These are phyloP conservation scores for Pogostemon cablin DNA, from an alignment of 257 asterid genomes.

Conservation along the genomic window DNA sequence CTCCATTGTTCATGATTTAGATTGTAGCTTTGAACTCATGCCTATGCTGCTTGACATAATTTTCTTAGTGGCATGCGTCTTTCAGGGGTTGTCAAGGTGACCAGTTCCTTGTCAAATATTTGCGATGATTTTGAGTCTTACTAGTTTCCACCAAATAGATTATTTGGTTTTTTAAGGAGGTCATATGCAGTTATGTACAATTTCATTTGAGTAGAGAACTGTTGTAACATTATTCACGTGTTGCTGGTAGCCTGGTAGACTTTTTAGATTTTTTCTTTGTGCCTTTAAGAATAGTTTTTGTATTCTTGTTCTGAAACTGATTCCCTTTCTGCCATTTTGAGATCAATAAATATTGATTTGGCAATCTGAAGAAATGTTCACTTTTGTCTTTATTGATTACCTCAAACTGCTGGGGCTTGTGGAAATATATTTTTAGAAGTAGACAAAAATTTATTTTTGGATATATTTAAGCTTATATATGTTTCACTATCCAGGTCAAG, in stretches of 20 bases:
- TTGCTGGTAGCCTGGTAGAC: not conserved
- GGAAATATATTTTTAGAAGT: not conserved
- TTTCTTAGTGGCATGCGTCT: not conserved
- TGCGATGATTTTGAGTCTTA: slow-evolving; percentile 5
- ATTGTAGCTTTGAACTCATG: slow-evolving; percentile 11
- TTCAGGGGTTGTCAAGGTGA: not conserved
- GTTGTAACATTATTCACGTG: slow-evolving; percentile 5
- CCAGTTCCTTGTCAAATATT: not conserved
- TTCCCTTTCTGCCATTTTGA: not conserved
- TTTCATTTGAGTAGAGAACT: slow-evolving; percentile 1
- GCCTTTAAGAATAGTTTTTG: not conserved
- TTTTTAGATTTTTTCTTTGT: slow-evolving; percentile 5
- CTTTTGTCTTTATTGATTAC: slow-evolving; percentile 12
- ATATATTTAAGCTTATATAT: not conserved
- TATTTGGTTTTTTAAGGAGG: slow-evolving; percentile 2
- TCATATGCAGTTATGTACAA: not conserved
- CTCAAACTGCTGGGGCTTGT: slow-evolving; percentile 11
- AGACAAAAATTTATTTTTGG: not conserved
- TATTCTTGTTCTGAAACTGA: not conserved
- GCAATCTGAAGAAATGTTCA: not conserved
- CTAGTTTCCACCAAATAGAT: slow-evolving; percentile 2
- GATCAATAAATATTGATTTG: not conserved
- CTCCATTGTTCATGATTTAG: not conserved
- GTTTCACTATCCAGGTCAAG: slow-evolving; percentile 45
- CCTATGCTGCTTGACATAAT: not conserved